Base-by-base conservation (phyloP, 495 filamentous ascomycete species). In the Cairneyella variabilis region DNA sequence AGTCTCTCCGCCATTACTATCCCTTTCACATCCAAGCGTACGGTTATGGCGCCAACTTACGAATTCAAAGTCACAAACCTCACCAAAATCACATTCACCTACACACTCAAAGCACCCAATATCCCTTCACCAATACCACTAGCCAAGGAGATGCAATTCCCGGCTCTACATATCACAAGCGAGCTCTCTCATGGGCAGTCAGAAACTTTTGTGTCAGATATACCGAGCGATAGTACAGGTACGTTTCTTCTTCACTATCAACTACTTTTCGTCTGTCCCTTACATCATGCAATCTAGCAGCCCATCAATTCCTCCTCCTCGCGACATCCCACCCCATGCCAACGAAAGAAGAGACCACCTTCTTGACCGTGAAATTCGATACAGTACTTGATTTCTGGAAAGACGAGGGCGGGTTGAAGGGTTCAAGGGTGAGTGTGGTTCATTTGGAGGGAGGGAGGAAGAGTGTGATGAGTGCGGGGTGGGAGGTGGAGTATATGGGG, bases 381-480 rank as follows among this genome's bases (percentile, higher is more conserved):
- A 18, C 20, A 2, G 14, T 51, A 14, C 14, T 51, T 10, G 36
- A 51, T 41, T 51, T 51, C 18, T 41, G 48, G 48, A 40, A 42
- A 42, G 36, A 51, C 36, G 48, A 41, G n/a, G 48, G 48, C 14
- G 48, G 36, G 9, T 11, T 21, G 18, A 43, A 43, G 14, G 40
- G 40, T 6, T 7, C 6, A 7, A 14, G 28, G 28, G 28, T 32
- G 28, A 32, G 28, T 6, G 14, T 32, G 7, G 28, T 6, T 6
- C 14, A 7, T 0, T 30, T 47, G 17, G 16, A 34, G 14, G 44
- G 44, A 20, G 44, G 34, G 5, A 17, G 26, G 12, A 25, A 16
- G n/a, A 12, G 16, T 34, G 26, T 47, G 3, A 47, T 25, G 16
- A 20, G 26, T 32, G 28, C 14, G 2, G 41, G 20, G 3, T 44